Conservation (phyloP, 1,139 yeast genomes). For the Pichia sp. region DNA sequence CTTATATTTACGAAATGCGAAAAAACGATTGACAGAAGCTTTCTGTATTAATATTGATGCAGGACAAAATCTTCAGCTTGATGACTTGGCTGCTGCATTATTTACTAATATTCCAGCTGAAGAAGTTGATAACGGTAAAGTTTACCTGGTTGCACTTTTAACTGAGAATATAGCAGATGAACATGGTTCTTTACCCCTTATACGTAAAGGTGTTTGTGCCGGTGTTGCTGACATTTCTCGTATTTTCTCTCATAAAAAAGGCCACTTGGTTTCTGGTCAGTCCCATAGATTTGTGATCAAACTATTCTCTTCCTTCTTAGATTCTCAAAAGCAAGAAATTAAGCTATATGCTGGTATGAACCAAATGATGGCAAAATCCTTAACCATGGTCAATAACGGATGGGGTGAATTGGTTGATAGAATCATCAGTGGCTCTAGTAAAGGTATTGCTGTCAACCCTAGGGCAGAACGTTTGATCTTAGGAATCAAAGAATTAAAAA, state of each 20-base stretch:
- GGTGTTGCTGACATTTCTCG: slow-evolving; percentile 85
- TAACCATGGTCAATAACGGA: slow-evolving; percentile 48
- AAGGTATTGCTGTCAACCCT: slow-evolving; percentile 77
- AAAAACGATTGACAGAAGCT: slow-evolving; percentile 68
- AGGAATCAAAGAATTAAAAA: slow-evolving; percentile 64
- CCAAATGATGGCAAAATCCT: slow-evolving; percentile 28
- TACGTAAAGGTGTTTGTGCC: slow-evolving; percentile 78
- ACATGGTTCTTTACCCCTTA: slow-evolving; percentile 30
- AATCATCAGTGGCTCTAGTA: slow-evolving; percentile 66
- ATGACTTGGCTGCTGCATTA: slow-evolving; percentile 68
- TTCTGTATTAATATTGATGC: slow-evolving; percentile 64
- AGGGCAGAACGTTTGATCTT: slow-evolving; percentile 69
- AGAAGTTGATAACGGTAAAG: slow-evolving; percentile 53
- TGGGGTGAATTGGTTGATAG: slow-evolving; percentile 88
- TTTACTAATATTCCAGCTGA: slow-evolving; percentile 73
- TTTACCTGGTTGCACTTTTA: slow-evolving; percentile 61
- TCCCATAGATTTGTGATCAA: slow-evolving; percentile 67
- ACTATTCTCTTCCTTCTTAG: slow-evolving; percentile 57
- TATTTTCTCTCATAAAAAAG: slow-evolving; percentile 60
- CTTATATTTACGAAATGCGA: slow-evolving; percentile 61
- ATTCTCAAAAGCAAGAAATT: slow-evolving; percentile 20
- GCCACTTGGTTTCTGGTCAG: slow-evolving; percentile 52
- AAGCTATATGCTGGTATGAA: slow-evolving; percentile 26
- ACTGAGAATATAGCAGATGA: slow-evolving; percentile 36
- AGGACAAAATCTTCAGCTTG: slow-evolving; percentile 52